Evolutionary conservation across 2,329 filamentous ascomycete genomes (phyloP).

Genomic region (Colletotrichum sp.): DNA sequence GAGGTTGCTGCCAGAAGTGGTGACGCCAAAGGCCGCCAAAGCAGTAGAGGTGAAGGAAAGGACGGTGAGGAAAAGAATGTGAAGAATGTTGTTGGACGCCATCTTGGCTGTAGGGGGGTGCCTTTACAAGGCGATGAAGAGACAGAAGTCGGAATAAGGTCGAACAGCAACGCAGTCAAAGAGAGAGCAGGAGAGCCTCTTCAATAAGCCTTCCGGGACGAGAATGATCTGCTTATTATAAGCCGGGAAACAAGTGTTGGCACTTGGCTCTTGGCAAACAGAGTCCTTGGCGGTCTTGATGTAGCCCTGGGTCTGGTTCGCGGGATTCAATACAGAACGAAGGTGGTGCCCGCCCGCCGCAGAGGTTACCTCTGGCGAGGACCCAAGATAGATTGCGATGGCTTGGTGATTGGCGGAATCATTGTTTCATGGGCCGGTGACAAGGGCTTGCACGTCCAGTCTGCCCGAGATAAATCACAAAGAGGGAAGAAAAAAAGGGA

Average conservation of each 20-base stretch:
- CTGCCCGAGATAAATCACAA: constrained; percentile 8
- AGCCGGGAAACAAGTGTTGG: background rate
- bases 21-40: constrained; percentile 47
- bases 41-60: constrained; percentile 30
- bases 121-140: background rate
- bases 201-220: background rate
- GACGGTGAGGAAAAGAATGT: constrained; percentile 26
- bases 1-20: constrained; percentile 43
- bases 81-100: constrained; percentile 11
- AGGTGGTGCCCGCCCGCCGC: background rate
- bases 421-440: constrained; percentile 5
- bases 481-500: background rate
- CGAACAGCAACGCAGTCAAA: background rate
- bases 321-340: background rate
- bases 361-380: constrained; percentile 2
- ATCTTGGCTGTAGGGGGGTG: background rate
- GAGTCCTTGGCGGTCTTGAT: background rate
- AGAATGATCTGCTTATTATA: constrained; percentile 1
- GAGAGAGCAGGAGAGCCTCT: background rate
- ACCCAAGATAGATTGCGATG: background rate
- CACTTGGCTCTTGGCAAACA: background rate
- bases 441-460: background rate
- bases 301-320: background rate
- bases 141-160: background rate
- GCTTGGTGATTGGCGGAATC: constrained; percentile 18